Evolutionary conservation across 345 rosid genomes (phyloP).

Genomic region (Limnanthes douglasii): DNA sequence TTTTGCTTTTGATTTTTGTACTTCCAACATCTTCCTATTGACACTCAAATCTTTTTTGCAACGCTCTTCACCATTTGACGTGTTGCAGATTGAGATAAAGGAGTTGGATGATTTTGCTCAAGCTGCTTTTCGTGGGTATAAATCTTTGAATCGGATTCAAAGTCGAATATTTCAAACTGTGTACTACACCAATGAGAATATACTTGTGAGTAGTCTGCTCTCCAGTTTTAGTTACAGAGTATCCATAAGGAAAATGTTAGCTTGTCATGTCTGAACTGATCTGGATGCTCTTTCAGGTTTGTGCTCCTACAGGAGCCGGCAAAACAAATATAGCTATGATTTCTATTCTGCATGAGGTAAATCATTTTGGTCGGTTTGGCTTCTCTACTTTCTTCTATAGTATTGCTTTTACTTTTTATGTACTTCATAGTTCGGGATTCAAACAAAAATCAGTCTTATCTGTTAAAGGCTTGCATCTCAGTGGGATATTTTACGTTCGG

Average conservation of each 20-base stretch:
- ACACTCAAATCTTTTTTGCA: too few species aligned
- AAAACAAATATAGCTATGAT: conserved; percentile 98
- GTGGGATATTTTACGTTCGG: background rate
- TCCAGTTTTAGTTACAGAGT: conserved; percentile 4
- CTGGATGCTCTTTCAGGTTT: conserved; percentile 50
- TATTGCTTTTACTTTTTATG: conserved; percentile 1
- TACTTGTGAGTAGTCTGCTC: conserved; percentile 42
- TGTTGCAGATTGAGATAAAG: conserved; percentile 90
- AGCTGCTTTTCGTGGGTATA: conserved; percentile 95
- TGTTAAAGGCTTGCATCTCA: background rate
- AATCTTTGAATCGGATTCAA: conserved; percentile 83
- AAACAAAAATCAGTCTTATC: conserved; percentile 1
- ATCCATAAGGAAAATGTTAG: conserved; percentile 4
- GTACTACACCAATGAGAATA: conserved; percentile 82
- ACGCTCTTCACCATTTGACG: too few species aligned
- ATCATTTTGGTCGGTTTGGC: conserved; percentile 5
- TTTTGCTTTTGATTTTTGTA: too few species aligned
- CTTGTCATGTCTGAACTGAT: conserved; percentile 6
- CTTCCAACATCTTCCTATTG: too few species aligned
- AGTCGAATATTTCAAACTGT: conserved; percentile 89
- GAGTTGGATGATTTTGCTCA: conserved; percentile 91
- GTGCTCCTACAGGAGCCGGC: conserved; percentile 99
- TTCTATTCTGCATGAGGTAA: conserved; percentile 84
- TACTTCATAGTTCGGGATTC: conserved; percentile 2
- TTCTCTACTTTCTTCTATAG: conserved; percentile 2